Base-by-base conservation (phyloP, 2,329 filamentous ascomycete species). In the Acarospora socialis region DNA sequence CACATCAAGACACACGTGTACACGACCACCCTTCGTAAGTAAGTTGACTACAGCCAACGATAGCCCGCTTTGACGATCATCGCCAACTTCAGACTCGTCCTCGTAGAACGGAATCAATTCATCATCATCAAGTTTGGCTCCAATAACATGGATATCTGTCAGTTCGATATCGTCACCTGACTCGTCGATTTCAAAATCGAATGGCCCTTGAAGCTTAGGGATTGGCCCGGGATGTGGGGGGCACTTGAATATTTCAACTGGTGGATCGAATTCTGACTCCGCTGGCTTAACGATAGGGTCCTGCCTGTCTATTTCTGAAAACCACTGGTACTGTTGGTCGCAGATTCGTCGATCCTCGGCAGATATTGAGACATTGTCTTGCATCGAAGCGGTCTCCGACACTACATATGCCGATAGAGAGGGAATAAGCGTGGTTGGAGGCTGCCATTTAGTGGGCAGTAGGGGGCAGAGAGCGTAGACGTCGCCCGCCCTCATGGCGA, bases 401-500 rank as follows among this genome's bases (percentile, higher is more conserved):
- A 92, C 75, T 35, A 92, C 80, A 6, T 80, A 80, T 1, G 87
- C 76, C 1, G 81, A 82, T 14, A 94, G 65, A 0, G 83, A 84
- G 2, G 84, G 80, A 9, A 93, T 73, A 19, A 90, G 63, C 0
- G 79, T 78, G 2, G 76, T 68, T 9, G 78, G 75, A 15, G 79
- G 75, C 15, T 81, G 73, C 84, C 87, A 95, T 46, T 78, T 82
- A 31, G 75, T 74, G 1, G 90, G 90, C 19, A 98, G 63, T 23
- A 98, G 65, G 2, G 90, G 90, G 50, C 86, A 94, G 6, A 98
- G 62, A 2, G 87, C 86, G 49, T 98, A 98, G 4, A 95, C 70
- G 49, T 94, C 86, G 3, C 90, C 90, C 37, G 83, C 80, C 21
- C 74, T 73, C 80, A 94, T 98, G n/a, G 86, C 84, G 31, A 95